Percentiles rank a stretch among this genome's conserved stretches.
phyloP scores from a whole-genome alignment of 2,329 filamentous ascomycete genomes.

The Aureobasidium pullulans region DNA sequence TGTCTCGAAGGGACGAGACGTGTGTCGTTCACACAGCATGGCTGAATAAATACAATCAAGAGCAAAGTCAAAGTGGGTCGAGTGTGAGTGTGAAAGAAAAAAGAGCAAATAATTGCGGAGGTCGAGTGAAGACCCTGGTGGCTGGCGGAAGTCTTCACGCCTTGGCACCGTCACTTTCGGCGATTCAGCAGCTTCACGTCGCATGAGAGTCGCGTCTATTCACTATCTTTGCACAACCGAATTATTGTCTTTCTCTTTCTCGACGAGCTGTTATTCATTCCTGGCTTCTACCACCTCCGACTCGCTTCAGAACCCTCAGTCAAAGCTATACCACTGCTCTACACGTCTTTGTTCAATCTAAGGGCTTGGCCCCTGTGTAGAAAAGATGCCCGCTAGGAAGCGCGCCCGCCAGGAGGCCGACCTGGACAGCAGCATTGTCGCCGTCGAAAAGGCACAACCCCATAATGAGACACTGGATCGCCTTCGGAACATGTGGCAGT shows the following conservation, averaged over 20 bases:
- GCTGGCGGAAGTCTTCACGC: not conserved
- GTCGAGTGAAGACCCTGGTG: not conserved
- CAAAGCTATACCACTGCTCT: not conserved
- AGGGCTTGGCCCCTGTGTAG: conserved; percentile 12
- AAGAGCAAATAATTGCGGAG: not conserved
- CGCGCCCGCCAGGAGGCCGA: conserved; percentile 48
- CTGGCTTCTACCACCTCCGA: not conserved
- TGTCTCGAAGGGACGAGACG: not conserved
- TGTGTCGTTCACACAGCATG: not conserved
- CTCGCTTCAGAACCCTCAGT: too few relatives aligned
- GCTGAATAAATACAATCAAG: not conserved
- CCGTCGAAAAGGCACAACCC: conserved; percentile 10
- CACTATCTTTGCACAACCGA: not conserved
- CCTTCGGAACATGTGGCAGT: conserved; percentile 90
- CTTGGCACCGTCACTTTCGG: not conserved
- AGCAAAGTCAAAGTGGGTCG: not conserved
- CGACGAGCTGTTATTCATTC: not conserved
- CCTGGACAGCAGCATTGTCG: conserved; percentile 27
- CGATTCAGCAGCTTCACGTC: not conserved
- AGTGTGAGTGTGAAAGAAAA: not conserved
- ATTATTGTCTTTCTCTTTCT: not conserved
- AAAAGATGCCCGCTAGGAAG: conserved; percentile 48
- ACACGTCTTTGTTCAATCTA: not conserved
- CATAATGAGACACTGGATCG: conserved; percentile 49
- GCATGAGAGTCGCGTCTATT: not conserved